Base-by-base conservation (phyloP, 768 basidiomycete genomes). In the Hygrocybe coccinea region DNA sequence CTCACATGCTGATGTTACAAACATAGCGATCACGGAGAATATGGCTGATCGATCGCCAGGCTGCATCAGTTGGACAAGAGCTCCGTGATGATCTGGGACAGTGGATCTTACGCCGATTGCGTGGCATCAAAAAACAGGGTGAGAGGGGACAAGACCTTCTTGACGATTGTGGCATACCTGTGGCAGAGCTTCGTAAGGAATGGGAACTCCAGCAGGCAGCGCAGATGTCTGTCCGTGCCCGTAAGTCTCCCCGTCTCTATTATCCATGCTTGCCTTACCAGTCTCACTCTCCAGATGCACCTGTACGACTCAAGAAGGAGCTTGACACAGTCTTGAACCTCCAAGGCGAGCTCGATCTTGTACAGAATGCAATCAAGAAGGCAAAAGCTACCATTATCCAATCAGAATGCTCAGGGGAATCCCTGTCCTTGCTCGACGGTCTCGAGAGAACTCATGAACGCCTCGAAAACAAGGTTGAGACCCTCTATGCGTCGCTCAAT, bases 401-500 rank as follows among this genome's bases (percentile, higher is more conserved):
- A 14, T 50, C 52, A 2, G 34, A 41, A 21, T 17, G 48, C n/a
- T n/a, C 54, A 21, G 15, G 36, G 33, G 2, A 61, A 58, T 4
- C 67, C 69, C 14, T n/a, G n/a, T n/a, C n/a, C n/a, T n/a, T n/a
- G n/a, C n/a, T n/a, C n/a, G n/a, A n/a, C n/a, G n/a, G n/a, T n/a
- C n/a, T n/a, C n/a, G n/a, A n/a, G n/a, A n/a, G n/a, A n/a, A n/a
- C n/a, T n/a, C n/a, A n/a, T n/a, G 55, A 57, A 4, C 14, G 12
- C 1, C 55, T 71, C 5, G 59, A 60, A 9, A 50, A 58, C 1
- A 50, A 67, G 49, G 66, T 70, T 0, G 69, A 76, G 29, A 56
- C 50, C 0, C 56, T 76, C 0, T 76, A 73, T 58, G 37, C 62
- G 0, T 69, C 71, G 0, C 59, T 76, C n/a, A 73, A 76, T 43